phyloP scores from a whole-genome alignment of 2,329 filamentous ascomycete genomes.

The Falciphora oryzae region DNA sequence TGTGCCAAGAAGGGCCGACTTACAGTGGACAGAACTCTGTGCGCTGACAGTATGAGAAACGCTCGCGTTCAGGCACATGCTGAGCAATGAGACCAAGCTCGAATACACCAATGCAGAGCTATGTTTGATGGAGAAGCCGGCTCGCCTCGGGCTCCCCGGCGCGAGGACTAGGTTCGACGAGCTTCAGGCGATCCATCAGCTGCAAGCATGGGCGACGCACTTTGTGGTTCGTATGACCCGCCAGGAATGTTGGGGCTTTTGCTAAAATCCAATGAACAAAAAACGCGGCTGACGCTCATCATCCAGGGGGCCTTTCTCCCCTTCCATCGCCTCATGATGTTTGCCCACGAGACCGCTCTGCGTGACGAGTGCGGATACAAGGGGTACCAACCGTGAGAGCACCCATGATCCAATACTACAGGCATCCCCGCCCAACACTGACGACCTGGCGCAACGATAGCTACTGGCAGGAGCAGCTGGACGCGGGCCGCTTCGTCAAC shows the following conservation, averaged over 20 bases:
- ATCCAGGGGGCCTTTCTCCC: conserved; percentile 23
- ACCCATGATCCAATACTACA: background rate
- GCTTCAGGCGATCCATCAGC: conserved; percentile 21
- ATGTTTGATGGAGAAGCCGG: conserved; percentile 21
- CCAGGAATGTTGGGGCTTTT: background rate
- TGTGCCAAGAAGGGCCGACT: too few species aligned
- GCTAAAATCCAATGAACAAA: background rate
- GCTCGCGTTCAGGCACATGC: conserved; percentile 18
- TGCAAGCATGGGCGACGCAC: conserved; percentile 20
- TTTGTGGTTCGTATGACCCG: conserved; percentile 7
- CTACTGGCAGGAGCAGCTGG: conserved; percentile 17
- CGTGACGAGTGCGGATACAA: conserved; percentile 23
- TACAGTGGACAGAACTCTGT: background rate
- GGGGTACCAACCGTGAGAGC: conserved; percentile 20
- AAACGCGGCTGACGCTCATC: background rate
- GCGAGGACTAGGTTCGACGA: conserved; percentile 22
- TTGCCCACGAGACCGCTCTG: conserved; percentile 23
- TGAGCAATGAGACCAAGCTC: conserved; percentile 18
- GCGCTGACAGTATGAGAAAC: background rate
- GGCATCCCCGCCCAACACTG: background rate
- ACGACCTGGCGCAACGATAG: background rate
- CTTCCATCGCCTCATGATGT: conserved; percentile 24
- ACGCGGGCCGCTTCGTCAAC: conserved; percentile 13
- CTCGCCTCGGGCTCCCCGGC: conserved; percentile 16
- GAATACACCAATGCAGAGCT: conserved; percentile 23